Conservation (phyloP, 306 rosid genomes). For the Pyrus pyrifolia region DNA sequence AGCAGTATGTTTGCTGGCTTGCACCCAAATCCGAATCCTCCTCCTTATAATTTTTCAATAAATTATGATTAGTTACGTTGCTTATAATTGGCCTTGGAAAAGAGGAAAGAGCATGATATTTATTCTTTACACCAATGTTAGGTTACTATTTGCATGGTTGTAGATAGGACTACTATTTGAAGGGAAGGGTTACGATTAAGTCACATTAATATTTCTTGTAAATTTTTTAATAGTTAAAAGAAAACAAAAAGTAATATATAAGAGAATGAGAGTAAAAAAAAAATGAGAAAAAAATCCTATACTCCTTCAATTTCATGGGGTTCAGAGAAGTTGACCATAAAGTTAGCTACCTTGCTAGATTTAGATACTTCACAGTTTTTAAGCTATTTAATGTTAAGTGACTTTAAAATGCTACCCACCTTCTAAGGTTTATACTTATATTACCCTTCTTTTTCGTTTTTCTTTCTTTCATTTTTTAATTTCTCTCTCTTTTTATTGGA, state of each 20-base stretch:
- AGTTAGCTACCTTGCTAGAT: conserved; percentile 19
- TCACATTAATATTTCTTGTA: no score
- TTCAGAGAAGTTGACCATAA: neutral
- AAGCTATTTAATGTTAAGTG: conserved; percentile 15
- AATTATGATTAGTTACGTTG: neutral
- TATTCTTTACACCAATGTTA: neutral
- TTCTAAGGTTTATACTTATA: conserved; percentile 7
- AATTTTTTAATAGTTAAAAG: no score
- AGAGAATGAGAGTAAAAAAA: no score
- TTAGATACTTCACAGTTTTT: conserved; percentile 23
- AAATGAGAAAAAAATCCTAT: no score
- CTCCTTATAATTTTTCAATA: no score
- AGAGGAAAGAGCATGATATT: neutral
- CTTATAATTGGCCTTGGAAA: neutral
- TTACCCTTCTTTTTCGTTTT: neutral
- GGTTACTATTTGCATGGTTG: neutral
- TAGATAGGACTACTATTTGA: neutral
- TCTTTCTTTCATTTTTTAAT: neutral
- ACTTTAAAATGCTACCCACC: conserved; percentile 30
- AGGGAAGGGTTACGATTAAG: accelerated
- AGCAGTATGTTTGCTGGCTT: no score
- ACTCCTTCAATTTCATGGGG: neutral
- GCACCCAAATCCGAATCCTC: no score
- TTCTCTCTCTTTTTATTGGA: conserved; percentile 10
- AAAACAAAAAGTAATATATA: no score